Evolutionary conservation across 257 asterid genomes (phyloP).

Genomic region (Agastache rugosa): DNA sequence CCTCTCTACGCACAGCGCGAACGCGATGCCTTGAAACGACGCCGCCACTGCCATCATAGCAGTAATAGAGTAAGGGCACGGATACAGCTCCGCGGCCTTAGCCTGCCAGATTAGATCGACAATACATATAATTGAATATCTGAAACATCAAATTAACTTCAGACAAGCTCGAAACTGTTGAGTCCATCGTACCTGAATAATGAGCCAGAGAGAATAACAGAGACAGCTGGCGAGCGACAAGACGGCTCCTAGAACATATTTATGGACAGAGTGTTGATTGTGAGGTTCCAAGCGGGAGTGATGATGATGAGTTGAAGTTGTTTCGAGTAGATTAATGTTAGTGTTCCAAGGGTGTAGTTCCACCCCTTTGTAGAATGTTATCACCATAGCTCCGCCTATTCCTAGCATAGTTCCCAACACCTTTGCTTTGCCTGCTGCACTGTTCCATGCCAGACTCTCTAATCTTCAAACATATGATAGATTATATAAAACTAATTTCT

Average conservation of each 20-base stretch:
- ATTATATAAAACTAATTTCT: not conserved
- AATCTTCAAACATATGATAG: constrained; percentile 46
- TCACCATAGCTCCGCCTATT: constrained; percentile 67
- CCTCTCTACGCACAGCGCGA: constrained; percentile 50
- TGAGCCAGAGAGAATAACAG: constrained; percentile 56
- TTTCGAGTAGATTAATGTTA: constrained; percentile 47
- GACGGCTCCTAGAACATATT: constrained; percentile 42
- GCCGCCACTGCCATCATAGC: constrained; percentile 54
- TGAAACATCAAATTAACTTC: too few species aligned
- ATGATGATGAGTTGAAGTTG: constrained; percentile 12
- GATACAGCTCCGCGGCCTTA: constrained; percentile 47
- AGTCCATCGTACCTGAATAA: constrained; percentile 52
- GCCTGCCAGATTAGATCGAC: constrained; percentile 41
- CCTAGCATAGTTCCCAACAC: constrained; percentile 60
- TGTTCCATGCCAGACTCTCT: constrained; percentile 62
- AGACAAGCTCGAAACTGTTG: too few species aligned
- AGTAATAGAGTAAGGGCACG: constrained; percentile 64
- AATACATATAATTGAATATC: too few species aligned
- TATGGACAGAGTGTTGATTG: not conserved
- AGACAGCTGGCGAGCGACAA: constrained; percentile 47
- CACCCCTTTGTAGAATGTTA: constrained; percentile 66
- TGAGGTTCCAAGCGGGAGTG: not conserved
- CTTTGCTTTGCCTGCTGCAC: constrained; percentile 67
- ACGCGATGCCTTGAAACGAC: constrained; percentile 42
- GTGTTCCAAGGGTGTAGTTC: constrained; percentile 43